phyloP scores from a whole-genome alignment of 805 yeast species.

The Candida morakotiae region DNA sequence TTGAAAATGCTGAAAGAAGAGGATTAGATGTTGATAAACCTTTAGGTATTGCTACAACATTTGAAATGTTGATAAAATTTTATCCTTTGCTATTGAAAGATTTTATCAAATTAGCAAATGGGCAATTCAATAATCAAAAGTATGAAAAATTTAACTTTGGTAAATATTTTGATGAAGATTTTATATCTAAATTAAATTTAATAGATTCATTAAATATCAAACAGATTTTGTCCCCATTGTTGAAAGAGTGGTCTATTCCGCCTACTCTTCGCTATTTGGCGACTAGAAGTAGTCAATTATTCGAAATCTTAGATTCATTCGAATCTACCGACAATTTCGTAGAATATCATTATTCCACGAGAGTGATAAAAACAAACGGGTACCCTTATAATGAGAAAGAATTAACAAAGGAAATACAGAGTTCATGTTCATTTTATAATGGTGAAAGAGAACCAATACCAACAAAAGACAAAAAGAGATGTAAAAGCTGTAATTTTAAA shows the following conservation, averaged over 20 bases:
- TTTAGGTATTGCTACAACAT: conserved; percentile 36
- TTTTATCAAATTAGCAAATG: conserved; percentile 41
- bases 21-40: conserved; percentile 47
- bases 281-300: conserved; percentile 49
- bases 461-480: conserved; percentile 37
- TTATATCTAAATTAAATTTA: conserved; percentile 11
- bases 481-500: conserved; percentile 54
- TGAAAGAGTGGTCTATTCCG: conserved; percentile 47
- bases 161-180: conserved; percentile 2
- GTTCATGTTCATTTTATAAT: conserved; percentile 51
- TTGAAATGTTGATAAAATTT: conserved; percentile 36
- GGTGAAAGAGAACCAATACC: conserved; percentile 51
- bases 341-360: conserved; percentile 43
- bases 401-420: conserved; percentile 23
- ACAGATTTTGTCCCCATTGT: conserved; percentile 18
- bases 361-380: conserved; percentile 33
- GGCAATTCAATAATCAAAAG: conserved; percentile 20
- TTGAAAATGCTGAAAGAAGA: conserved; percentile 46
- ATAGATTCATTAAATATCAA: conserved; percentile 12
- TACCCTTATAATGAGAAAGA: conserved; percentile 33
- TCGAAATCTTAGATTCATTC: conserved; percentile 28
- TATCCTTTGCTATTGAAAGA: conserved; percentile 37
- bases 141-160: conserved; percentile 6
- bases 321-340: conserved; percentile 42
- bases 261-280: conserved; percentile 56